phyloP scores from a whole-genome alignment of 1,139 yeast species.

The Scheffersomyces segobiensis region DNA sequence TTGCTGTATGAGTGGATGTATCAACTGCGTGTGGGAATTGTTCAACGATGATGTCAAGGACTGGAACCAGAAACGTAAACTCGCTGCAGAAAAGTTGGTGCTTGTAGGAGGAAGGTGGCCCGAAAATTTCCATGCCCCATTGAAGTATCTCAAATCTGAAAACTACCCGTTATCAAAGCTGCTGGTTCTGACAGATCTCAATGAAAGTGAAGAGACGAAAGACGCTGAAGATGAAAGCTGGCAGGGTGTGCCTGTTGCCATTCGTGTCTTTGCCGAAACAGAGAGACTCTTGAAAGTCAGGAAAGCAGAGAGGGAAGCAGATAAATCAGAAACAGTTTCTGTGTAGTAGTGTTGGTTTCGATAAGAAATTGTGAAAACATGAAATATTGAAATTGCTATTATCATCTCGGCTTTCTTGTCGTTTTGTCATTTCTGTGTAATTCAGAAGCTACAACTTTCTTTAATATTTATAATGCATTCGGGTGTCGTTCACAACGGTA shows the following conservation, averaged over 20 bases:
- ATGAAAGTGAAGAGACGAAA: constrained; percentile 13
- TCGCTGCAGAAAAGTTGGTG: constrained; percentile 61
- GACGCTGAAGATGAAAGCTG: constrained; percentile 42
- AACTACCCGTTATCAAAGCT: constrained; percentile 32
- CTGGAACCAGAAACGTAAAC: constrained; percentile 63
- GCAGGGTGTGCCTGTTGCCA: constrained; percentile 72
- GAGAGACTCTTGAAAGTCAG: constrained; percentile 64
- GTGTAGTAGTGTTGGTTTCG: not conserved
- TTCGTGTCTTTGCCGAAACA: constrained; percentile 79
- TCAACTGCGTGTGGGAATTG: constrained; percentile 95
- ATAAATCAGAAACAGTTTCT: not conserved
- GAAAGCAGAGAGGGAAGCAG: constrained; percentile 5
- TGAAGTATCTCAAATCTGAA: constrained; percentile 27
- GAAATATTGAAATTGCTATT: too few species aligned
- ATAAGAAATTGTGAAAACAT: not conserved
- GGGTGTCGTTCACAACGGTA: not conserved
- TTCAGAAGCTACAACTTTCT: not conserved
- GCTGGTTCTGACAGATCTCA: constrained; percentile 13
- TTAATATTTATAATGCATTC: not conserved
- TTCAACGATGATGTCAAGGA: constrained; percentile 84
- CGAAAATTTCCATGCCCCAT: constrained; percentile 71
- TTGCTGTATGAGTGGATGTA: constrained; percentile 97
- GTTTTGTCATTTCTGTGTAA: not conserved
- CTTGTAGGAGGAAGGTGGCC: constrained; percentile 73
- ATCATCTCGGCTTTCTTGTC: too few species aligned